These are phyloP conservation scores for Botrytis hyacinthi DNA, from an alignment of 2,329 filamentous ascomycete genomes.

Conservation along the genomic window DNA sequence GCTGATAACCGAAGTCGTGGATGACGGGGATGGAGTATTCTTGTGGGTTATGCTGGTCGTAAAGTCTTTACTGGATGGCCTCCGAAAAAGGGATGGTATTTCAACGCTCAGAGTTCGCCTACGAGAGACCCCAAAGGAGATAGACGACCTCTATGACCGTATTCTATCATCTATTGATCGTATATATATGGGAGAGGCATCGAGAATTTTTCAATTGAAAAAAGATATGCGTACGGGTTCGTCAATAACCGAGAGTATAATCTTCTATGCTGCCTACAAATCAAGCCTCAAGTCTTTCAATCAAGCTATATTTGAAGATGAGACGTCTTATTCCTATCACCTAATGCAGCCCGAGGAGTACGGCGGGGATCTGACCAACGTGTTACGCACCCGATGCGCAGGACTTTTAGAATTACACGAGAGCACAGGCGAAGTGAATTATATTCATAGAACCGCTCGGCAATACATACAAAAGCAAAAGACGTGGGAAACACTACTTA, in stretches of 20 bases:
- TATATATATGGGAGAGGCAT: background rate
- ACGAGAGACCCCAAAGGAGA: background rate
- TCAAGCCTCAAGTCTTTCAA: no score
- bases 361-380: rapidly evolving
- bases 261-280: no score
- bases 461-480: background rate
- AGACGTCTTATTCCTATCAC: no score
- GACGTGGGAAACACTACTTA: background rate
- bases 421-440: no score
- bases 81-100: background rate
- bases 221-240: no score
- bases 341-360: no score
- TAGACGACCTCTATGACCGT: background rate
- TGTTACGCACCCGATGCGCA: background rate
- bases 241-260: no score
- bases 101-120: background rate
- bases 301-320: no score
- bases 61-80: background rate
- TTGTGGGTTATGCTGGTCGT: background rate
- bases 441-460: no score
- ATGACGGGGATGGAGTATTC: background rate
- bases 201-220: background rate
- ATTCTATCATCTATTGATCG: background rate
- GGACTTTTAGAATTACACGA: background rate
- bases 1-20: background rate